Evolutionary conservation across 192 early-diverging fungal genomes (phyloP), one percentile per base, ranked within the genome.

Genomic region (Podila epicladia): DNA sequence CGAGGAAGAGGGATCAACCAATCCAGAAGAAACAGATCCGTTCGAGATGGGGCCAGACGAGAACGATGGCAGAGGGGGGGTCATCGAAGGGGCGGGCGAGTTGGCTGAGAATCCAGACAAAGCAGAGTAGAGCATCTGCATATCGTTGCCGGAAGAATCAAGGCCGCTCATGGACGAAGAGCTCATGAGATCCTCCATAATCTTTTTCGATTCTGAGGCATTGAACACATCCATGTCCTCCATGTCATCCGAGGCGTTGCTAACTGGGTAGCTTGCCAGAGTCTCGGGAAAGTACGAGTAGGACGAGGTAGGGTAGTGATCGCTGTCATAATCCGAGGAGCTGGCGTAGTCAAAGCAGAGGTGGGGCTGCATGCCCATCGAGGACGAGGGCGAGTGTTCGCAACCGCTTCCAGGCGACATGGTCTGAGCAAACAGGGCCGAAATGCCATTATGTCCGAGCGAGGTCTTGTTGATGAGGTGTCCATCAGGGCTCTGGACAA

Each of bases 211-310:
- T 12, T 80, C 77, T 20, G 67, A 51, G 41, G 45, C 60, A 32
- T 38, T 57, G 57, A 72, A 37, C 38, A 79, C 24, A 26, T 80
- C 77, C 77, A 80, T 73, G 6, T 80, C 77, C 17, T 80, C 77
- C 66, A 80, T 59, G 49, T 80, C 77, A 55, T 80, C 77, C 63
- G 77, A 80, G 15, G 77, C 77, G 33, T 80, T 80, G 58, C 77
- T 80, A 26, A 80, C 77, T 31, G 77, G 64, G 35, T 80, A 80
- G 57, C 64, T 80, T 31, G 77, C 9, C 61, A 80, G 19, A 0
- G 65, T 64, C 19, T 80, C 71, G n/a, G 77, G 77, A 41, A 80
- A 80, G 67, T 73, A 80, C n/a, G 77, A 73, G 62, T 80, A 80
- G 15, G 77, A 73, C 32, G 65, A 64, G 9, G 77, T 73, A 7